Conservation (phyloP, 2,329 filamentous ascomycete species). For the Fusarium sambucinum region DNA sequence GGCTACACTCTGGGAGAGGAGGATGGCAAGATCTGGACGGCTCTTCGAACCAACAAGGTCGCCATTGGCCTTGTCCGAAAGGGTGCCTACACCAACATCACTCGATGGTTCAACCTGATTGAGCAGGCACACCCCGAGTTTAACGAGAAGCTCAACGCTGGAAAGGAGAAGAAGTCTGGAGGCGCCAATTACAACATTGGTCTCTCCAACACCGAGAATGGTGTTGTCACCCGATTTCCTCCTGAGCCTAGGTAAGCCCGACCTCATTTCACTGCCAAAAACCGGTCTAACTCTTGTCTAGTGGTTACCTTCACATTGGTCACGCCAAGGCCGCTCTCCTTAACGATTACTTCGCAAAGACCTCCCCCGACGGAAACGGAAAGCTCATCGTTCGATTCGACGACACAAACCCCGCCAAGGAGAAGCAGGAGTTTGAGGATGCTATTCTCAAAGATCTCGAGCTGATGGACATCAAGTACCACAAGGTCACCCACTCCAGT, state of each 20-base stretch:
- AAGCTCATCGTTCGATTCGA: constrained; percentile 93
- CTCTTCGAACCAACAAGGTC: constrained; percentile 86
- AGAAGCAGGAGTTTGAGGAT: constrained; percentile 97
- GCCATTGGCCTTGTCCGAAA: constrained; percentile 84
- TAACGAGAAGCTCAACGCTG: constrained; percentile 66
- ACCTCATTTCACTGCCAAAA: constrained; percentile 16
- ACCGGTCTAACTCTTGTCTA: constrained; percentile 12
- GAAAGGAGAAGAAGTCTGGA: constrained; percentile 77
- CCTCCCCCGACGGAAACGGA: constrained; percentile 91
- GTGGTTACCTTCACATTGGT: constrained; percentile 92
- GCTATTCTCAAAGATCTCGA: constrained; percentile 91
- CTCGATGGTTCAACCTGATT: constrained; percentile 88
- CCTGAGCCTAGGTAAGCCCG: constrained; percentile 85
- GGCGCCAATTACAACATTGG: constrained; percentile 91
- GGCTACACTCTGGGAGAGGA: constrained; percentile 82
- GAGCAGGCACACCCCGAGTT: constrained; percentile 85
- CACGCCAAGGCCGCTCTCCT: constrained; percentile 94
- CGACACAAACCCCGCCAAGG: constrained; percentile 96
- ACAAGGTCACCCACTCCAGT: constrained; percentile 88
- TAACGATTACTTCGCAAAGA: constrained; percentile 96
- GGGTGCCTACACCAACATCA: constrained; percentile 79
- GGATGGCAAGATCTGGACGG: constrained; percentile 86
- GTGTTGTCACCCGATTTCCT: constrained; percentile 91
- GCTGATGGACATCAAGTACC: constrained; percentile 91
- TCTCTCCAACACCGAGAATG: constrained; percentile 85